Evolutionary conservation across 164 flowering plant species (phyloP).

Genomic region (Magnolia changhungtana): DNA sequence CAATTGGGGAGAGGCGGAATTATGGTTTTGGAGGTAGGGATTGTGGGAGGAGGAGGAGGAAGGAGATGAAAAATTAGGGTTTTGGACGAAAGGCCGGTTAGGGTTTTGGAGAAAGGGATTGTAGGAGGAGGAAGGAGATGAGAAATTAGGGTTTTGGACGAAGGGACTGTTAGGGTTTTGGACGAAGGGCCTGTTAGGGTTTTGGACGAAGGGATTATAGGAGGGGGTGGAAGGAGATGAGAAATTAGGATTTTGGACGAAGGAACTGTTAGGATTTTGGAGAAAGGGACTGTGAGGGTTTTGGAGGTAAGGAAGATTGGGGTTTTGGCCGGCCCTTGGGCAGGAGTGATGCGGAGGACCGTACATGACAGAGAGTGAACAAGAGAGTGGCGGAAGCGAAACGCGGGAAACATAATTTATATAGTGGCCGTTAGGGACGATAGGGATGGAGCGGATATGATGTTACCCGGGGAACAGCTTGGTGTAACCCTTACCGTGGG

Average conservation of each 20-base stretch:
- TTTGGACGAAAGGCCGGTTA: background rate
- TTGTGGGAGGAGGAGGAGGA: background rate
- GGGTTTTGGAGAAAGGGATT: background rate
- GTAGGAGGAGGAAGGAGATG: background rate
- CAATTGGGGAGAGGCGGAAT: constrained; percentile 4
- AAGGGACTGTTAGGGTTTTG: background rate
- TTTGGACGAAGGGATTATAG: background rate
- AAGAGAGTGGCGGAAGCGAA: too few relatives aligned
- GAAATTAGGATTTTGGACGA: background rate
- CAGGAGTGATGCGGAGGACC: too few relatives aligned
- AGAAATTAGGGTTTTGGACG: background rate
- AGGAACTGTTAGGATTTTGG: background rate
- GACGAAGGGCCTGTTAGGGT: too few relatives aligned
- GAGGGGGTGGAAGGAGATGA: background rate
- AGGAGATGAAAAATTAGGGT: background rate
- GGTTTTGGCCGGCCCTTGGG: too few relatives aligned
- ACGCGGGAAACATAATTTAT: too few relatives aligned
- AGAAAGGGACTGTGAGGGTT: too few relatives aligned
- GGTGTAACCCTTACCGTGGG: too few relatives aligned
- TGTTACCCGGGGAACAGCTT: too few relatives aligned
- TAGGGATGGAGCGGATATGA: too few relatives aligned
- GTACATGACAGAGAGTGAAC: too few relatives aligned
- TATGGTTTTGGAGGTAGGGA: constrained; percentile 17
- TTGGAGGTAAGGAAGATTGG: too few relatives aligned
- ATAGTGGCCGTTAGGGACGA: too few relatives aligned